phyloP scores from a whole-genome alignment of 2,329 filamentous ascomycete species.

The Neonectria ditissima region DNA sequence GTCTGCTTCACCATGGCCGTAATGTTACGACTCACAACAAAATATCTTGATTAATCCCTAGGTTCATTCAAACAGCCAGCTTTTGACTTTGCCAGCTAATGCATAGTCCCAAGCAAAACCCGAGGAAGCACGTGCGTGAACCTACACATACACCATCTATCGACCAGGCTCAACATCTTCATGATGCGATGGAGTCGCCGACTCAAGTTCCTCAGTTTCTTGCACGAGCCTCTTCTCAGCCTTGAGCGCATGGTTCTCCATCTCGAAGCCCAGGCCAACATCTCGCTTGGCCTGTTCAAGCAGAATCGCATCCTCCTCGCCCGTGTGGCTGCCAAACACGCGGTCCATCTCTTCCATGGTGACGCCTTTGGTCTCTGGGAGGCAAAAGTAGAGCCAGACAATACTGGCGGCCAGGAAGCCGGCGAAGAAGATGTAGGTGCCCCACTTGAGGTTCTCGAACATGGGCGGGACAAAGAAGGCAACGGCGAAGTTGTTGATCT shows the following conservation, averaged over 20 bases:
- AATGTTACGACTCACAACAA: not conserved
- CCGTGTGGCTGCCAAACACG: slow-evolving; percentile 58
- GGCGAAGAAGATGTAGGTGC: slow-evolving; percentile 69
- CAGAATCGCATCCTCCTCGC: slow-evolving; percentile 39
- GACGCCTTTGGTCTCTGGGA: slow-evolving; percentile 67
- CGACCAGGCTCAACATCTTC: slow-evolving; percentile 30
- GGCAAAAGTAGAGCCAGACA: slow-evolving; percentile 61
- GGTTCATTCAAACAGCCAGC: not conserved
- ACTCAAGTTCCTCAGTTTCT: slow-evolving; percentile 33
- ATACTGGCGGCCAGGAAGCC: slow-evolving; percentile 59
- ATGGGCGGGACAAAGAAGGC: slow-evolving; percentile 60
- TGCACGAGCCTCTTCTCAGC: slow-evolving; percentile 36
- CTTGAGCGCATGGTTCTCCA: slow-evolving; percentile 32
- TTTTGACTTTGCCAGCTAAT: not conserved
- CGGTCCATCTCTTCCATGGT: slow-evolving; percentile 67
- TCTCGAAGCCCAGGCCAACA: slow-evolving; percentile 36
- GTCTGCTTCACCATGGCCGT: not conserved
- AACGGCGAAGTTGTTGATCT: slow-evolving; percentile 60
- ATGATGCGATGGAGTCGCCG: slow-evolving; percentile 28
- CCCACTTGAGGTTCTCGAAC: slow-evolving; percentile 54
- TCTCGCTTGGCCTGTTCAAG: slow-evolving; percentile 39
- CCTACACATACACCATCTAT: not conserved
- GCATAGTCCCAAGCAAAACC: not conserved
- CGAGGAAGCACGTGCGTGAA: not conserved
- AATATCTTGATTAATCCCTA: not conserved